Evolutionary conservation across 176 grass and related monocot species (phyloP).

Genomic region (Stipa capillata): DNA sequence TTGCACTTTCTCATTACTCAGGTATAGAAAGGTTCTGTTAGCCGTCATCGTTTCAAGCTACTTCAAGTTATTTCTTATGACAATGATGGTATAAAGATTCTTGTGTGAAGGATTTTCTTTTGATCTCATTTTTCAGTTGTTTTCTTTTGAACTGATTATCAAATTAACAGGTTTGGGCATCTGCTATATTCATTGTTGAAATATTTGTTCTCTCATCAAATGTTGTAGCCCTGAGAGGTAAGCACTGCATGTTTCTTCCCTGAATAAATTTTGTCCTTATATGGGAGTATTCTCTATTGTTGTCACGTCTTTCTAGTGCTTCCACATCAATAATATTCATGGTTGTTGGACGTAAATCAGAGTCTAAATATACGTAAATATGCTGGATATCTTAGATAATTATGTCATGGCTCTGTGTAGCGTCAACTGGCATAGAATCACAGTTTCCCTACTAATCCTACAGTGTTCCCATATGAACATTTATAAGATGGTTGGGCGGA

Average conservation of each 20-base stretch:
- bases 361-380: neutral
- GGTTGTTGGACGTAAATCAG: neutral
- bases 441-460: neutral
- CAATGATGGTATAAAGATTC: constrained; percentile 59
- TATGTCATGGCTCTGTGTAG: neutral
- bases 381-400: neutral
- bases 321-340: neutral
- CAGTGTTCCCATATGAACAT: neutral
- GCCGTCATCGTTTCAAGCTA: constrained; percentile 86
- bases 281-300: neutral
- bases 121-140: neutral
- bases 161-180: constrained; percentile 80
- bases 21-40: constrained; percentile 60
- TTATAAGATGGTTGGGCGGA: neutral
- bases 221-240: constrained; percentile 77
- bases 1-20: constrained; percentile 28
- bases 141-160: neutral
- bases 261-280: neutral
- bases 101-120: neutral
- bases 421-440: neutral
- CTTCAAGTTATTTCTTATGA: constrained; percentile 76
- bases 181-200: constrained; percentile 63
- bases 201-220: constrained; percentile 91
- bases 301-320: neutral
- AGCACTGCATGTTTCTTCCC: neutral